Conservation (phyloP, 805 yeast genomes). For the Blastobotrys muscicola region DNA sequence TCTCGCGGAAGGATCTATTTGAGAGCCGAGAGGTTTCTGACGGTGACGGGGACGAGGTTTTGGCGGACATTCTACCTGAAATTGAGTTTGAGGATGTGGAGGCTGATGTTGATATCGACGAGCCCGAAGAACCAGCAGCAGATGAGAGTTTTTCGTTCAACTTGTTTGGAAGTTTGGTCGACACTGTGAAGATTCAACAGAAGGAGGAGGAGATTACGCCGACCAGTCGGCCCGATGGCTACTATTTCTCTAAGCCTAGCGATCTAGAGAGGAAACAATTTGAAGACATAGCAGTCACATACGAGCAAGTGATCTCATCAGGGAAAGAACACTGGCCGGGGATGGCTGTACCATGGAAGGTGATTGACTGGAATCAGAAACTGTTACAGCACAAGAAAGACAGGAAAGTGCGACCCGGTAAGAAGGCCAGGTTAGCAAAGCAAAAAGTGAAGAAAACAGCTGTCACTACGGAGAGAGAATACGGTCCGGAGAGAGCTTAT, state of each 20-base stretch:
- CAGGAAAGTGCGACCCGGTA: constrained; percentile 15
- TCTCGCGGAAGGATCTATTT: constrained; percentile 15
- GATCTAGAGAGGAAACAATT: constrained; percentile 5
- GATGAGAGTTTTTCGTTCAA: too few relatives aligned
- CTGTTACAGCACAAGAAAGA: constrained; percentile 11
- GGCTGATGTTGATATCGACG: background rate
- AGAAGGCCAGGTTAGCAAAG: constrained; percentile 12
- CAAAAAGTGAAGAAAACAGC: background rate
- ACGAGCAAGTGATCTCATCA: constrained; percentile 8
- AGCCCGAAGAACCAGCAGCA: background rate
- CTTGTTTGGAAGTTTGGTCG: background rate
- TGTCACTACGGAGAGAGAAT: background rate
- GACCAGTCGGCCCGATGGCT: constrained; percentile 14
- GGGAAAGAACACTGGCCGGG: constrained; percentile 13
- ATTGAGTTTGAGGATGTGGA: constrained; percentile 1
- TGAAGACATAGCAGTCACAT: constrained; percentile 12
- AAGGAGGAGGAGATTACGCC: background rate
- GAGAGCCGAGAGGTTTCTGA: constrained; percentile 12
- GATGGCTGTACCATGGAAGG: constrained; percentile 16
- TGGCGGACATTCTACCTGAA: background rate
- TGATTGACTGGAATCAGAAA: constrained; percentile 13
- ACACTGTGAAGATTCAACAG: background rate
- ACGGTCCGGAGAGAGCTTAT: background rate
- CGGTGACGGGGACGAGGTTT: background rate
- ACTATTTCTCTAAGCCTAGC: constrained; percentile 12